phyloP scores from a whole-genome alignment of 129 eudicot genomes.

The Escallonia rubra region DNA sequence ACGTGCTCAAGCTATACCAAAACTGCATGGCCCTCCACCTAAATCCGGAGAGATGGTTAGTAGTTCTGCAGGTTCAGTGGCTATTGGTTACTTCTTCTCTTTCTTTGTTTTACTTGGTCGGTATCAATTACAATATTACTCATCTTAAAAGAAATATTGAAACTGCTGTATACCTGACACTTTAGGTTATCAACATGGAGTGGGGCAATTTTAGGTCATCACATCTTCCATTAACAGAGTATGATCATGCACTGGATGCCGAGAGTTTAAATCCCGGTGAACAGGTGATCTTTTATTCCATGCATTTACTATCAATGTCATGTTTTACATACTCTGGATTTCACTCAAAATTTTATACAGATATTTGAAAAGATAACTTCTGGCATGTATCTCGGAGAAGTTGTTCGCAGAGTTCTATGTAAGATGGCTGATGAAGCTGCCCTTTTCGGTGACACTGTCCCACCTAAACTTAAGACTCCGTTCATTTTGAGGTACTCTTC shows the following conservation, averaged over 20 bases:
- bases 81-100: background rate
- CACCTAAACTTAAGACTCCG: slow-evolving; percentile 61
- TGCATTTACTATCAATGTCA: background rate
- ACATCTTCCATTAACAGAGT: slow-evolving; percentile 85
- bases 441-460: slow-evolving; percentile 77
- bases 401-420: slow-evolving; percentile 65
- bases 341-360: slow-evolving; percentile 19
- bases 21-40: slow-evolving; percentile 85
- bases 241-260: slow-evolving; percentile 61
- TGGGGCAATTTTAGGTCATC: slow-evolving; percentile 97
- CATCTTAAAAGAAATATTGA: background rate
- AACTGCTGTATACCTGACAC: background rate
- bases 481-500: slow-evolving; percentile 60
- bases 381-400: slow-evolving; percentile 94
- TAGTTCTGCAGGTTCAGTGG: background rate
- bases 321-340: background rate
- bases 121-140: background rate
- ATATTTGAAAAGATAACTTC: slow-evolving; percentile 78
- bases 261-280: slow-evolving; percentile 88
- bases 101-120: background rate
- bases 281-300: slow-evolving; percentile 44
- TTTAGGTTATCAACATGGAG: slow-evolving; percentile 91
- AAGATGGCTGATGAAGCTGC: slow-evolving; percentile 82
- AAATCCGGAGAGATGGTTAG: slow-evolving; percentile 89
- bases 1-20: slow-evolving; percentile 78